phyloP scores from a whole-genome alignment of 164 flowering plant genomes.

The Paratinospora sagittata region DNA sequence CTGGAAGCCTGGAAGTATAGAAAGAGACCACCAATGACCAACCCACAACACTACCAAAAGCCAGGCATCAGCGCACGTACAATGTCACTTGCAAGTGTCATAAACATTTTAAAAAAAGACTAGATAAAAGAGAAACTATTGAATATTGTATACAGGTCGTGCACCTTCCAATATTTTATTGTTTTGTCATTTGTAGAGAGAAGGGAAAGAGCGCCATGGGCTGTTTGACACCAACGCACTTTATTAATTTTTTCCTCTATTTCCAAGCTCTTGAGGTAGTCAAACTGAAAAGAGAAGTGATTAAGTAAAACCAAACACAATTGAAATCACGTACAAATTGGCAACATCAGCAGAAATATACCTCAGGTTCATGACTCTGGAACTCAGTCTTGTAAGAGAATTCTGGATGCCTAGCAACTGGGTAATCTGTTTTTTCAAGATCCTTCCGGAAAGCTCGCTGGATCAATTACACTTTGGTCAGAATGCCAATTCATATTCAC shows the following conservation, averaged over 20 bases:
- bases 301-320: constrained; percentile 10
- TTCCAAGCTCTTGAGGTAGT: constrained; percentile 90
- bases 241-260: constrained; percentile 91
- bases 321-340: not conserved
- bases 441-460: constrained; percentile 36
- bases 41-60: too few relatives aligned
- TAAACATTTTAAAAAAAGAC: not conserved
- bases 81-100: not conserved
- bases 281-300: constrained; percentile 45
- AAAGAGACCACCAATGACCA: not conserved
- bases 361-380: constrained; percentile 95
- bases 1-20: too few relatives aligned
- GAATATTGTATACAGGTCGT: not conserved
- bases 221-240: constrained; percentile 84
- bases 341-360: constrained; percentile 15
- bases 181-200: constrained; percentile 66
- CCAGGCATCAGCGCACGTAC: not conserved
- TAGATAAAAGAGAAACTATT: too few relatives aligned
- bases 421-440: constrained; percentile 54
- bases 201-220: constrained; percentile 57
- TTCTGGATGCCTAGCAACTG: constrained; percentile 61
- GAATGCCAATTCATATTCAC: not conserved
- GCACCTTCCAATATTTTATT: constrained; percentile 67
- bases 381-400: constrained; percentile 85
- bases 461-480: not conserved